These are phyloP conservation scores for Yamadazyma phyllophila DNA, from an alignment of 805 yeast species.

Conservation along the genomic window DNA sequence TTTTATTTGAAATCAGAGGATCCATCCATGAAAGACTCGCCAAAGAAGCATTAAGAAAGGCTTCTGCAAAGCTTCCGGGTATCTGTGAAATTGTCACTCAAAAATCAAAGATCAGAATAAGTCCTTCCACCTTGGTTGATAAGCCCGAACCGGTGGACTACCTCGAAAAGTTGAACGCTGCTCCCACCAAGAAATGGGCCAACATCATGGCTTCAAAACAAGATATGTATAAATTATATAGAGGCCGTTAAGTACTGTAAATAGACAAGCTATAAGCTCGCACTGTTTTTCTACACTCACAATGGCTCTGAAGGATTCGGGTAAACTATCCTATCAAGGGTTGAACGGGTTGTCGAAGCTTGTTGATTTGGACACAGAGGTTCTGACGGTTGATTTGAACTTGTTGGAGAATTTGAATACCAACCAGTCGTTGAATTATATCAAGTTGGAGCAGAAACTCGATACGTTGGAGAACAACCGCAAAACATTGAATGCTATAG, in stretches of 20 bases:
- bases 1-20: slow-evolving; percentile 81
- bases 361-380: slow-evolving; percentile 41
- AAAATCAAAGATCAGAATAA: slow-evolving; percentile 66
- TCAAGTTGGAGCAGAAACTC: slow-evolving; percentile 39
- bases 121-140: slow-evolving; percentile 55
- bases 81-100: slow-evolving; percentile 77
- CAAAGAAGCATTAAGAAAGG: slow-evolving; percentile 84
- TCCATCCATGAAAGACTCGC: slow-evolving; percentile 86
- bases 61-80: slow-evolving; percentile 91
- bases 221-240: slow-evolving; percentile 54
- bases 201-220: slow-evolving; percentile 51
- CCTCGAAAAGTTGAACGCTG: slow-evolving; percentile 49
- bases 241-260: slow-evolving; percentile 50
- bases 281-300: background rate
- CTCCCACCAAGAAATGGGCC: slow-evolving; percentile 65
- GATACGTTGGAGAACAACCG: slow-evolving; percentile 45
- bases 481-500: slow-evolving; percentile 23
- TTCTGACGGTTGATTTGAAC: slow-evolving; percentile 44
- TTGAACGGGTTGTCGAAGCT: slow-evolving; percentile 28
- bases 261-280: background rate
- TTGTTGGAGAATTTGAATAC: slow-evolving; percentile 55
- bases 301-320: slow-evolving; percentile 29
- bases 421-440: slow-evolving; percentile 53
- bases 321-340: slow-evolving; percentile 26
- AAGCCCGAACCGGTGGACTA: slow-evolving; percentile 50